Conservation (phyloP, 225 moss, liverwort and hornwort genomes). For the Physcomitrium patens region DNA sequence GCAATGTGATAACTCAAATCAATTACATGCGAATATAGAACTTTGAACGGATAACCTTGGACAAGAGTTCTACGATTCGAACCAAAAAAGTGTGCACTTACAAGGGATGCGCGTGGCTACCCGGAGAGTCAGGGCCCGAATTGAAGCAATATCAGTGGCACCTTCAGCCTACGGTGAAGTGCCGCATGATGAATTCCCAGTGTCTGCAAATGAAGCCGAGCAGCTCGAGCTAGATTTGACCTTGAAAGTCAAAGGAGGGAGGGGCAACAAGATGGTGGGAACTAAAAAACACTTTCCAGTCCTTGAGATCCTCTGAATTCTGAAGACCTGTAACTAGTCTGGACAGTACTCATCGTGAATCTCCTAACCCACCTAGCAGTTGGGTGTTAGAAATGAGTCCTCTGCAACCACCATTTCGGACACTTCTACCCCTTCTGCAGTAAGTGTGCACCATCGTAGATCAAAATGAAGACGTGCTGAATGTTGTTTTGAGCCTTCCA, state of each 20-base stretch:
- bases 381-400: constrained; percentile 35
- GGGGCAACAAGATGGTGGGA: constrained; percentile 37
- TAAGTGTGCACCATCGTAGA: constrained; percentile 9
- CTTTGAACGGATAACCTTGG: constrained; percentile 15
- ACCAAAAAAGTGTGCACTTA: constrained; percentile 23
- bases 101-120: constrained; percentile 20
- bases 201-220: constrained; percentile 32
- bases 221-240: constrained; percentile 70
- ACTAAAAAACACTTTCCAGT: constrained; percentile 43
- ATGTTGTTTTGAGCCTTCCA: constrained; percentile 4
- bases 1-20: constrained; percentile 22
- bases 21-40: constrained; percentile 9
- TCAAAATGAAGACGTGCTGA: neutral
- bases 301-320: constrained; percentile 70
- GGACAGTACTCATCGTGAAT: constrained; percentile 55
- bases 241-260: constrained; percentile 50
- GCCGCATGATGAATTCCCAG: constrained; percentile 19
- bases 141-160: constrained; percentile 19
- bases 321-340: constrained; percentile 73
- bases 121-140: constrained; percentile 44
- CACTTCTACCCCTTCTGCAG: constrained; percentile 56
- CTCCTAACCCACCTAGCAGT: constrained; percentile 30
- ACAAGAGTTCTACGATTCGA: constrained; percentile 12
- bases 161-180: constrained; percentile 21
- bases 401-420: constrained; percentile 29